Percentiles rank a stretch among this genome's conserved stretches.
Evolutionary conservation across 2,329 filamentous ascomycete species (phyloP).

Genomic region (Arthrobotrys musiformis): DNA sequence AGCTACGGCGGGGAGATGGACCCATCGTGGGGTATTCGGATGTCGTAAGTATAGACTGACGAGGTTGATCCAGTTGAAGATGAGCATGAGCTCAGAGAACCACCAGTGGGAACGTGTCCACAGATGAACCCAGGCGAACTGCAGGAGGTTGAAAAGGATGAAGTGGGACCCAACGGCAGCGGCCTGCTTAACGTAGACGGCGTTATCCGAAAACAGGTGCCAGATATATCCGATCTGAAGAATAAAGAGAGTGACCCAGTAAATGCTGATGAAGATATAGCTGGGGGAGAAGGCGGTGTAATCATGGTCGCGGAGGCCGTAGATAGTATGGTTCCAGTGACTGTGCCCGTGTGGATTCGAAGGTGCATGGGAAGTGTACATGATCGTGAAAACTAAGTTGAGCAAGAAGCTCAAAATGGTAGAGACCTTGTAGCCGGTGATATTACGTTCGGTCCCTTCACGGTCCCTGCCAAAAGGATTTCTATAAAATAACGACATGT

Average conservation of each 20-base stretch:
- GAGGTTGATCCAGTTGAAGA: conserved; percentile 85
- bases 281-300: conserved; percentile 60
- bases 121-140: conserved; percentile 83
- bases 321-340: conserved; percentile 73
- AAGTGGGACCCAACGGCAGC: conserved; percentile 85
- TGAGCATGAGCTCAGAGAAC: conserved; percentile 78
- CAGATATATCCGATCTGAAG: conserved; percentile 80
- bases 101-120: conserved; percentile 81
- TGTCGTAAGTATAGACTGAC: conserved; percentile 83
- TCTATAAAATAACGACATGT: background rate
- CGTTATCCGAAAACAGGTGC: conserved; percentile 77
- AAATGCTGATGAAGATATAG: conserved; percentile 71
- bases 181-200: conserved; percentile 73
- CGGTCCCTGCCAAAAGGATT: conserved; percentile 58
- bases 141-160: conserved; percentile 79
- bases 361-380: conserved; percentile 76
- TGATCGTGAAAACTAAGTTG: conserved; percentile 76
- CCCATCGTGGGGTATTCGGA: conserved; percentile 75
- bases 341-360: conserved; percentile 68
- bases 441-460: conserved; percentile 59
- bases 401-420: conserved; percentile 80
- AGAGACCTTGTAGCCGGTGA: conserved; percentile 79
- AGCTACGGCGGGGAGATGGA: conserved; percentile 79
- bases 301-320: conserved; percentile 76
- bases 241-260: conserved; percentile 78